phyloP scores from a whole-genome alignment of 148 eudicot species.

The Simmondsia chinensis region DNA sequence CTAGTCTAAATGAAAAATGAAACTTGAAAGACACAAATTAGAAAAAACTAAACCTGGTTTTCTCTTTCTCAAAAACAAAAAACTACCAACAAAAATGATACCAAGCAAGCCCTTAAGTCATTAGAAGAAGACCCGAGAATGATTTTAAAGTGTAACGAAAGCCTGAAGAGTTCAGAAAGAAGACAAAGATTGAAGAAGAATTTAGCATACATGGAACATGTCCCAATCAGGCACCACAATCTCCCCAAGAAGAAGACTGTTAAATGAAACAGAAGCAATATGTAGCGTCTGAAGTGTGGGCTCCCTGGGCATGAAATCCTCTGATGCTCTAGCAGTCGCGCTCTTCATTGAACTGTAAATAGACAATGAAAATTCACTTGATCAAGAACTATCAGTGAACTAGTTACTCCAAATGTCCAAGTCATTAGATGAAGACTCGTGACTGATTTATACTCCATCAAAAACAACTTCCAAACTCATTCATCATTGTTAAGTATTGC shows the following conservation, averaged over 20 bases:
- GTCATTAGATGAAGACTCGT: no score
- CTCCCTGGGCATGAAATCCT: slow-evolving; percentile 54
- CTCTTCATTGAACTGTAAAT: slow-evolving; percentile 30
- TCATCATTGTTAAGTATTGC: no score
- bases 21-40: no score
- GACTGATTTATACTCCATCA: slow-evolving; percentile 4
- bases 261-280: slow-evolving; percentile 47
- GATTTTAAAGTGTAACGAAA: background rate
- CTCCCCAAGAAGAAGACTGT: slow-evolving; percentile 53
- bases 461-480: slow-evolving; percentile 1
- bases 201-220: slow-evolving; percentile 49
- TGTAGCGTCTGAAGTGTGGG: slow-evolving; percentile 44
- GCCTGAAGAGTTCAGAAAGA: background rate
- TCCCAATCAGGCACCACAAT: slow-evolving; percentile 73
- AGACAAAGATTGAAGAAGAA: background rate
- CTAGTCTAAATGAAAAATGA: no score
- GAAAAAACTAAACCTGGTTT: no score
- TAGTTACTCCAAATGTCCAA: no score
- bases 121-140: no score
- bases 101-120: no score
- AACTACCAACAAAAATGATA: no score
- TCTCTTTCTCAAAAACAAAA: no score
- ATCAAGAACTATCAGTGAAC: no score
- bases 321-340: slow-evolving; percentile 56
- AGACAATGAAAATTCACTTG: slow-evolving; percentile 2